These are phyloP conservation scores for Cornus florida DNA, from an alignment of 148 eudicot genomes.

Conservation along the genomic window DNA sequence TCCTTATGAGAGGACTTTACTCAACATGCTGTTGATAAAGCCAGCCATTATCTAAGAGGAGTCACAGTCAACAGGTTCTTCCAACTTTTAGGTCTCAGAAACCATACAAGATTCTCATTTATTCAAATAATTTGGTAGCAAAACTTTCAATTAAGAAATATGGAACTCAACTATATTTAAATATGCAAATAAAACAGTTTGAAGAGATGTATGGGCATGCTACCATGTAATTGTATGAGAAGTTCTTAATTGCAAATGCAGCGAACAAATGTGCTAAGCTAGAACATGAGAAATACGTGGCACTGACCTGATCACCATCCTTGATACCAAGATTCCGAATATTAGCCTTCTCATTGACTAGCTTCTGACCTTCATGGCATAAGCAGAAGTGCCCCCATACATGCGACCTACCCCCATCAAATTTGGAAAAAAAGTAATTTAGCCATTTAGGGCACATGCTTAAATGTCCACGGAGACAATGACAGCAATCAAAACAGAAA, in stretches of 20 bases:
- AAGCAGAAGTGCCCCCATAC: constrained; percentile 52
- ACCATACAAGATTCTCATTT: background rate
- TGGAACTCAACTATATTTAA: background rate
- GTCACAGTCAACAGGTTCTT: too few species aligned
- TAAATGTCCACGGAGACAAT: background rate
- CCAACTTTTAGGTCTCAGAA: background rate
- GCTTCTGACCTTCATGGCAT: constrained; percentile 40
- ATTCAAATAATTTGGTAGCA: background rate
- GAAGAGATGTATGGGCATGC: background rate
- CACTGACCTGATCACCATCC: constrained; percentile 46
- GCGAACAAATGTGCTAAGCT: background rate
- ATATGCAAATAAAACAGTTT: background rate
- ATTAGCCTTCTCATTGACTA: constrained; percentile 29
- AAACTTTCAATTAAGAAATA: background rate
- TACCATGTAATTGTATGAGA: background rate
- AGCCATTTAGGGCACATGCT: background rate
- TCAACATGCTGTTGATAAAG: background rate
- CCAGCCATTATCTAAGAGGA: too few species aligned
- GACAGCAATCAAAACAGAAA: background rate
- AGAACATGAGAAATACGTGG: background rate
- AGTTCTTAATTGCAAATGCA: background rate
- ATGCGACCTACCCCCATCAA: constrained; percentile 29
- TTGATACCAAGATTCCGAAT: constrained; percentile 32
- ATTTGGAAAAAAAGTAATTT: background rate
- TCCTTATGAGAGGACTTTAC: background rate